These are phyloP conservation scores for Micractinium conductrix DNA, from an alignment of 139 green algal species.

Conservation along the genomic window DNA sequence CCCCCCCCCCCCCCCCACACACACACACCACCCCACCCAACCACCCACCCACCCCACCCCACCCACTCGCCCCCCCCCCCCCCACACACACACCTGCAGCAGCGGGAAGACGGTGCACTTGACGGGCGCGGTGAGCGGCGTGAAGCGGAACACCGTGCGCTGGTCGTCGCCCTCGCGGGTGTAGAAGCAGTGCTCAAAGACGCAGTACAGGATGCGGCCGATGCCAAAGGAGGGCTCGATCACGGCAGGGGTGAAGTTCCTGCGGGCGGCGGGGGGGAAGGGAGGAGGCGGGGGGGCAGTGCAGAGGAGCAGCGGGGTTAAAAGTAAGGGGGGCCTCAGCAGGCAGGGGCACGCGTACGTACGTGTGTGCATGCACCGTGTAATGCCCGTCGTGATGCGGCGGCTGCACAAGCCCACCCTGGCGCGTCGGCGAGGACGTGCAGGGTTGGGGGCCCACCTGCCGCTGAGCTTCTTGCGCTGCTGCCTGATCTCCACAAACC, in stretches of 20 bases:
- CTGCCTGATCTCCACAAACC: constrained; percentile 78
- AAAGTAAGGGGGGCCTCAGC: neutral
- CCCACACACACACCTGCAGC: constrained; percentile 70
- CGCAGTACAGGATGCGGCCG: constrained; percentile 98
- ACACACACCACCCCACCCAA: no score
- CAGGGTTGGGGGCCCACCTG: constrained; percentile 23
- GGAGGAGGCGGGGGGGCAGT: neutral
- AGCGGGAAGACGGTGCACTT: constrained; percentile 97
- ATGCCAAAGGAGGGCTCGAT: constrained; percentile 99
- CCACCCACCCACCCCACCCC: no score
- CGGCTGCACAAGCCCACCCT: no score
- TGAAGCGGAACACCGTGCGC: constrained; percentile 86
- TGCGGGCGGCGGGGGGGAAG: constrained; percentile 15
- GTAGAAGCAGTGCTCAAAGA: constrained; percentile 98
- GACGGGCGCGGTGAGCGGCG: constrained; percentile 90
- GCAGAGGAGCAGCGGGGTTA: neutral
- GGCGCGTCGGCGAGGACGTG: no score
- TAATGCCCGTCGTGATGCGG: no score
- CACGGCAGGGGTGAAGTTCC: constrained; percentile 90
- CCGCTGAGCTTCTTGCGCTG: constrained; percentile 77
- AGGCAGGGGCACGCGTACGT: neutral
- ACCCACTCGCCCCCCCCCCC: no score
- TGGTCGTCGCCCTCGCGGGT: constrained; percentile 76
- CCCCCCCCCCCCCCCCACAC: no score
- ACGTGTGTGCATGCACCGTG: no score